Percentiles rank a stretch among this genome's conserved stretches.
phyloP scores from a whole-genome alignment of 257 asterid genomes.

The Phtheirospermum japonicum region DNA sequence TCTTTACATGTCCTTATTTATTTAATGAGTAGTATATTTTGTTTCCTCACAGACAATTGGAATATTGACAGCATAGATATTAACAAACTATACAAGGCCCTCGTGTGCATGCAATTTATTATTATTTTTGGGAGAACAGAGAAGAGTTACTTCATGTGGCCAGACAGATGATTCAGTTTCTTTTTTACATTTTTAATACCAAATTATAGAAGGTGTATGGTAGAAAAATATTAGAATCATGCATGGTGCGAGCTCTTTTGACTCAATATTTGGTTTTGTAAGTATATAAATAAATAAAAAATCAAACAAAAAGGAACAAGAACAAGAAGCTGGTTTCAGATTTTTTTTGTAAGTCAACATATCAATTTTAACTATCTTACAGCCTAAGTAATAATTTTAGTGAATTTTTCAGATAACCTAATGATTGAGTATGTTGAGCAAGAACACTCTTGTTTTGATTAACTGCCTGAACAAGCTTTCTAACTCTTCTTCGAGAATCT shows the following conservation, averaged over 20 bases:
- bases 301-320: too few relatives aligned
- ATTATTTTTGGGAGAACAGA: background rate
- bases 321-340: background rate
- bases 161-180: background rate
- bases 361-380: background rate
- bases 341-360: background rate
- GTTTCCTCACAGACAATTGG: background rate
- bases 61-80: background rate
- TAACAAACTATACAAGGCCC: background rate
- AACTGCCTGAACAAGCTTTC: constrained; percentile 32
- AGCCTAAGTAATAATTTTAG: too few relatives aligned
- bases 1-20: too few relatives aligned
- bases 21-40: background rate
- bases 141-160: background rate
- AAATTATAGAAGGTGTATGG: background rate
- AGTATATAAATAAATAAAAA: too few relatives aligned
- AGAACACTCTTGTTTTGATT: constrained; percentile 32
- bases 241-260: background rate
- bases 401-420: too few relatives aligned
- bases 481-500: constrained; percentile 29
- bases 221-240: too few relatives aligned
- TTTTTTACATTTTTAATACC: background rate
- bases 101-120: background rate
- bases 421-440: constrained; percentile 32
- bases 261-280: background rate